A percentile compares a stretch with the other conserved stretches of the same genome.
These are phyloP conservation scores for Plasmodium vivax DNA, from an alignment of 169 alveolate species.

Conservation along the genomic window DNA sequence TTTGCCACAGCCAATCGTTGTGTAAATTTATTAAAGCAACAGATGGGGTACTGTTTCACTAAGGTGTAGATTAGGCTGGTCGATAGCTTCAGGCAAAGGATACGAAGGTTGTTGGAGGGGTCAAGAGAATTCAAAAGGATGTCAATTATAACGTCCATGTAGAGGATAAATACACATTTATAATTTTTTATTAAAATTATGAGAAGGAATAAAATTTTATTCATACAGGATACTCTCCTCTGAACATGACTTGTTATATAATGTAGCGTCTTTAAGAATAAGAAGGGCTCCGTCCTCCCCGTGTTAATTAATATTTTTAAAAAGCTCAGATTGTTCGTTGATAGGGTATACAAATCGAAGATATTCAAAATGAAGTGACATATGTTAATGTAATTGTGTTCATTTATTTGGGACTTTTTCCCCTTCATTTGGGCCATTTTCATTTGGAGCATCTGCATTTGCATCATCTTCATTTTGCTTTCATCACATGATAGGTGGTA, in stretches of 20 bases:
- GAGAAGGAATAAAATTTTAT: conserved; percentile 48
- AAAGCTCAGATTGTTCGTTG: conserved; percentile 55
- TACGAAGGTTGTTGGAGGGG: conserved; percentile 70
- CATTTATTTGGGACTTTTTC: conserved; percentile 8
- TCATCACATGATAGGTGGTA: not conserved
- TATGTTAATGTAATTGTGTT: conserved; percentile 54
- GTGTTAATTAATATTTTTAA: conserved; percentile 56
- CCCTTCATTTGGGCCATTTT: not conserved
- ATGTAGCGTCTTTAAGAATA: conserved; percentile 66
- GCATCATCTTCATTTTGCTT: not conserved
- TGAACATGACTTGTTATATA: conserved; percentile 45
- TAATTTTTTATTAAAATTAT: conserved; percentile 68
- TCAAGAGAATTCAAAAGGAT: conserved; percentile 61
- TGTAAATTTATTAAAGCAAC: conserved; percentile 69
- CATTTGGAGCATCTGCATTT: not conserved
- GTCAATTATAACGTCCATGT: conserved; percentile 58
- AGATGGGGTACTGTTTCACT: conserved; percentile 52
- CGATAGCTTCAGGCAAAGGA: conserved; percentile 49
- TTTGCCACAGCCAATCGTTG: conserved; percentile 73
- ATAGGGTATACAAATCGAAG: conserved; percentile 58
- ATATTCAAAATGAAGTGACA: conserved; percentile 73
- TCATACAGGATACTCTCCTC: conserved; percentile 50
- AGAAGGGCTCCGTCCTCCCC: conserved; percentile 65
- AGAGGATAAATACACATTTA: conserved; percentile 30
- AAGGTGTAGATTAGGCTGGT: conserved; percentile 64